These are phyloP conservation scores for Phytopythium delawarense DNA, from an alignment of 352 stramenopile species.

Conservation along the genomic window DNA sequence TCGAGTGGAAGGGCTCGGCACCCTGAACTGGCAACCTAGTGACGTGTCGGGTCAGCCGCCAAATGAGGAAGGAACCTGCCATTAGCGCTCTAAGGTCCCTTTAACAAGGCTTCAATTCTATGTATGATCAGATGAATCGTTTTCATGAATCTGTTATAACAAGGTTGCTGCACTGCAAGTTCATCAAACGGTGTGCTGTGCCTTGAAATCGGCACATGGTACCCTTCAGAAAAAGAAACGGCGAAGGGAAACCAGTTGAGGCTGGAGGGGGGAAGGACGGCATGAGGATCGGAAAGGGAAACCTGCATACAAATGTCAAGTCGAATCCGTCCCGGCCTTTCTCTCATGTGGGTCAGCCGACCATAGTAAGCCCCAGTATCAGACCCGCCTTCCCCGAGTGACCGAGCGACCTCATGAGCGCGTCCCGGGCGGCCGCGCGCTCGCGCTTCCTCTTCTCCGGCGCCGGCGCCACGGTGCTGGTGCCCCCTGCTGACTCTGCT, in stretches of 20 bases:
- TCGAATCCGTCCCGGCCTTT: not conserved
- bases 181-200: not conserved
- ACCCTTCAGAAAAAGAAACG: not conserved
- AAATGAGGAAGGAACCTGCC: not conserved
- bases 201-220: not conserved
- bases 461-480: slow-evolving; percentile 42
- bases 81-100: not conserved
- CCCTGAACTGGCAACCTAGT: slow-evolving; percentile 35
- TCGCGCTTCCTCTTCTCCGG: slow-evolving; percentile 44
- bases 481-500: slow-evolving; percentile 8
- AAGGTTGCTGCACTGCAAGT: not conserved
- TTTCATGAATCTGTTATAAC: not conserved
- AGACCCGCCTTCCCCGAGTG: not conserved
- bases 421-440: slow-evolving; percentile 17
- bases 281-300: not conserved
- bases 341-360: not conserved
- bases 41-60: slow-evolving; percentile 25
- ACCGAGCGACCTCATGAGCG: not conserved
- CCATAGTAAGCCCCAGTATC: not conserved
- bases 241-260: not conserved
- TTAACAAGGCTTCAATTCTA: not conserved
- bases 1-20: not conserved
- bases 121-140: not conserved
- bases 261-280: not conserved
- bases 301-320: not conserved